Percentiles rank a stretch among this genome's conserved stretches.
Evolutionary conservation across 73 alveolate species (phyloP).

Genomic region (Loxodes magnus): DNA sequence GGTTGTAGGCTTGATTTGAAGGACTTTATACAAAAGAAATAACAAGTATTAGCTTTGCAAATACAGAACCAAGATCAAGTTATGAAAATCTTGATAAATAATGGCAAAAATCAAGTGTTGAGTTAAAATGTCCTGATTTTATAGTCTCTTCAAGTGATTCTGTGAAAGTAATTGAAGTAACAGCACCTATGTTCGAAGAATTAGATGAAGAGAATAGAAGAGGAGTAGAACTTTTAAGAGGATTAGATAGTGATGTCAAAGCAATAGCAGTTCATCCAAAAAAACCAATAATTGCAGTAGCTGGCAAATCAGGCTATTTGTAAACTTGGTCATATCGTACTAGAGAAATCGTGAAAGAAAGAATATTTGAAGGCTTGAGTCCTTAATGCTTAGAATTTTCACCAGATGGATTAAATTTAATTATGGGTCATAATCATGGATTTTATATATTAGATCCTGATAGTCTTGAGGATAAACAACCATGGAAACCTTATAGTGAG

Average conservation of each 20-base stretch:
- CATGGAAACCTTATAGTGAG: constrained; percentile 27
- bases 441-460: constrained; percentile 27
- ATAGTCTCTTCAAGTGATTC: constrained; percentile 78
- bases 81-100: constrained; percentile 33
- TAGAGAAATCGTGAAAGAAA: constrained; percentile 55
- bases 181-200: constrained; percentile 64
- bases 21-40: constrained; percentile 58
- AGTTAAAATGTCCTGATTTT: constrained; percentile 81
- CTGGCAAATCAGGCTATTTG: constrained; percentile 56
- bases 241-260: constrained; percentile 76
- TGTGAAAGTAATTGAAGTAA: constrained; percentile 74
- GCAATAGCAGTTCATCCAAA: constrained; percentile 93
- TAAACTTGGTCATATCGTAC: no score
- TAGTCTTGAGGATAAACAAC: constrained; percentile 16
- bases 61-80: constrained; percentile 44
- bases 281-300: constrained; percentile 82
- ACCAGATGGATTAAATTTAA: constrained; percentile 79
- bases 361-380: constrained; percentile 44
- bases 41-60: constrained; percentile 83
- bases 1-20: constrained; percentile 95
- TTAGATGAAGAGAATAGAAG: constrained; percentile 69
- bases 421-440: constrained; percentile 65
- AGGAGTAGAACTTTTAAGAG: constrained; percentile 79
- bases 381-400: constrained; percentile 84
- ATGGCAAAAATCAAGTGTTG: constrained; percentile 51